Evolutionary conservation across 139 green algal genomes (phyloP).

Genomic region (Chloropicon primus): DNA sequence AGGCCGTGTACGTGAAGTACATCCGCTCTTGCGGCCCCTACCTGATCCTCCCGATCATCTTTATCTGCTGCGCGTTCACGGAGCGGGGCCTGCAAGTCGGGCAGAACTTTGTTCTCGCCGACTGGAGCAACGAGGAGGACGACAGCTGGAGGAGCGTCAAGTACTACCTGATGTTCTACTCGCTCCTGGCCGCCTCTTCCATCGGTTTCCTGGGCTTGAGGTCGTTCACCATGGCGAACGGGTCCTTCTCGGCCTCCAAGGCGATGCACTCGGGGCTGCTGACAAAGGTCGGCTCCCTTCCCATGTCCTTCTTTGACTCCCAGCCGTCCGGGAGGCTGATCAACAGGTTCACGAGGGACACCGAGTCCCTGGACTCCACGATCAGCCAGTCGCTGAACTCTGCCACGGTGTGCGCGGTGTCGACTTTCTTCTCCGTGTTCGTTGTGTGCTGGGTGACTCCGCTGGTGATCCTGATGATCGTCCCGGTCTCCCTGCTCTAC

Average conservation of each 20-base stretch:
- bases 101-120: conserved; percentile 63
- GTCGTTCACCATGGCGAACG: conserved; percentile 26
- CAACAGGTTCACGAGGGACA: conserved; percentile 80
- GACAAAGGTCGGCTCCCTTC: conserved; percentile 43
- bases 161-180: conserved; percentile 66
- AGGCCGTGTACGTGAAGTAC: conserved; percentile 56
- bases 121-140: conserved; percentile 33
- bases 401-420: neutral
- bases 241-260: conserved; percentile 24
- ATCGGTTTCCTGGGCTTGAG: conserved; percentile 19
- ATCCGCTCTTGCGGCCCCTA: conserved; percentile 46
- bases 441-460: neutral
- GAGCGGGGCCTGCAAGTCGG: conserved; percentile 30
- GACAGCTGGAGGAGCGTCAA: neutral
- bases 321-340: conserved; percentile 78
- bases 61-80: conserved; percentile 25
- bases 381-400: conserved; percentile 32
- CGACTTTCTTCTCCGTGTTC: conserved; percentile 25
- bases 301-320: conserved; percentile 90
- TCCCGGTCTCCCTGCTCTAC: conserved; percentile 40
- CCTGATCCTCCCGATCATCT: conserved; percentile 46
- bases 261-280: conserved; percentile 30
- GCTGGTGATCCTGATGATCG: conserved; percentile 18
- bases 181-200: conserved; percentile 33
- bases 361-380: conserved; percentile 49